Evolutionary conservation across 805 yeast species (phyloP).

Genomic region (Komagataella mondaviorum): DNA sequence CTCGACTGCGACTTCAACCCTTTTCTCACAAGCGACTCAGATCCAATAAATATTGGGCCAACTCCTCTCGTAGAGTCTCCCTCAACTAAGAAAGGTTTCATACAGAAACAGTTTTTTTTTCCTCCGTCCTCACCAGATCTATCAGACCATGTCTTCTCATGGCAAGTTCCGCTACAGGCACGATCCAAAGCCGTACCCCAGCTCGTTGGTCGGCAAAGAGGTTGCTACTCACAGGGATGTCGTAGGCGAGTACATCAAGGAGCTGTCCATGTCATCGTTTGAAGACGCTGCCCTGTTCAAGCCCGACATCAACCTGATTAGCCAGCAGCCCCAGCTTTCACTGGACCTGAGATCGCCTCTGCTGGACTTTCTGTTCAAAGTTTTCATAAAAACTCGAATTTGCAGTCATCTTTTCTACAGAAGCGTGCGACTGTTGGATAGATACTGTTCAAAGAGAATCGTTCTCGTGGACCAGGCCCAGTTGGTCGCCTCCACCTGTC

Average conservation of each 20-base stretch:
- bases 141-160: background rate
- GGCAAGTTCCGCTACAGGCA: constrained; percentile 5
- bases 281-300: constrained; percentile 23
- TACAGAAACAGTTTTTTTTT: background rate
- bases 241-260: constrained; percentile 38
- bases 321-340: constrained; percentile 69
- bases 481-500: constrained; percentile 68
- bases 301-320: constrained; percentile 42
- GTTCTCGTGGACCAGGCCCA: constrained; percentile 69
- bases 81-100: too few relatives aligned
- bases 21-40: background rate
- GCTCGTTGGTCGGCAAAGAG: constrained; percentile 34
- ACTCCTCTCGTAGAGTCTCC: background rate
- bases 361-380: constrained; percentile 59
- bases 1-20: background rate
- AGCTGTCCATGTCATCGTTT: constrained; percentile 26
- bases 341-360: constrained; percentile 47
- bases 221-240: constrained; percentile 28
- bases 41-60: background rate
- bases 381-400: constrained; percentile 41
- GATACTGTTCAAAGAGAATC: constrained; percentile 70
- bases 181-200: constrained; percentile 36
- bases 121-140: background rate
- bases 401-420: constrained; percentile 49
- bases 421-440: constrained; percentile 57